Base-by-base conservation (phyloP, 495 filamentous ascomycete genomes). In the Penicillium atrosanguineum region DNA sequence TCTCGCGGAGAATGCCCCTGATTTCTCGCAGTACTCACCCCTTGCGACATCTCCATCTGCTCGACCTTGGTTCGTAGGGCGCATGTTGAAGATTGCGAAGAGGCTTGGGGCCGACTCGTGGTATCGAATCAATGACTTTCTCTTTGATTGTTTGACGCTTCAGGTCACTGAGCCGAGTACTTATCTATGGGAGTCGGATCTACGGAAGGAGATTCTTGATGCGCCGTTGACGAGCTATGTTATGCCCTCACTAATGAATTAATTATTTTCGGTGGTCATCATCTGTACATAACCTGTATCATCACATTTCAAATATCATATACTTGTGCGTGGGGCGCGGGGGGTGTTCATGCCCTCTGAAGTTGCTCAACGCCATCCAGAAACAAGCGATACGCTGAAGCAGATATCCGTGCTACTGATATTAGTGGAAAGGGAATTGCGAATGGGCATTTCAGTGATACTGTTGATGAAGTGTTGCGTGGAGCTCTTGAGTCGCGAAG, bases 61-160 rank as follows among this genome's bases (percentile, higher is more conserved):
- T 4, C 64, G 72, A 14, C 73, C 72, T 11, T 76, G 73, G 71
- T 75, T 72, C 38, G 63, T 59, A 1, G 66, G 70, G 3, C 69
- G 70, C 4, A 76, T 76, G 73, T 47, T 76, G 42, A 76, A 75
- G 44, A 60, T 76, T 48, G 70, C 68, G 1, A 74, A 73, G 39
- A 66, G 72, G 11, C 44, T 76, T n/a, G 57, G 63, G 31, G 52
- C 60, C 5, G 55, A 60, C 14, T 68, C 62, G 4, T 75, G 71
- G 70, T 50, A 68, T 43, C 62, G 48, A 0, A 45, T 76, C 12
- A 63, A 59, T 31, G 64, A 69, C 16, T 59, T 71, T 29, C 56
- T 75, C 12, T 70, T 71, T 48, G 59, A 60, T 15, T 75, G 66
- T 50, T 47, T 76, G 39, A 69, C 72, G 0, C 37, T 75, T n/a